These are phyloP conservation scores for Triticum monococcum DNA, from an alignment of 176 grass and related monocot species.

Conservation along the genomic window DNA sequence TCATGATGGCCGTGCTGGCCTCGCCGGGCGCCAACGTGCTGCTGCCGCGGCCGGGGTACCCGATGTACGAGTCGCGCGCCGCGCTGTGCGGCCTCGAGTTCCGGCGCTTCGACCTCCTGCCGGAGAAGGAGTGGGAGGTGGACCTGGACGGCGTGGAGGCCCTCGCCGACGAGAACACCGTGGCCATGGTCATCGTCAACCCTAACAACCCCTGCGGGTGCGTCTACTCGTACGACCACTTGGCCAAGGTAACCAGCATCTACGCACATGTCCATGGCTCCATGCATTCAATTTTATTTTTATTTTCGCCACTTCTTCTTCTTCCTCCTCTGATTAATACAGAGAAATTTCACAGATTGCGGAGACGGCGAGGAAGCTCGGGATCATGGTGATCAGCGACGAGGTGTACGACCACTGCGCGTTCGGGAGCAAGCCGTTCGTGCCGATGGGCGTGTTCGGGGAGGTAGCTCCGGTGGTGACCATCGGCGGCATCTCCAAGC, in stretches of 20 bases:
- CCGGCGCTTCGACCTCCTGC: conserved; percentile 42
- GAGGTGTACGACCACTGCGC: conserved; percentile 67
- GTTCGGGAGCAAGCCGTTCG: conserved; percentile 67
- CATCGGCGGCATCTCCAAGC: conserved; percentile 78
- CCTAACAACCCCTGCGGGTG: conserved; percentile 57
- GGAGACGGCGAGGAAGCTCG: conserved; percentile 57
- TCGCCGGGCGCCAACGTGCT: conserved; percentile 52
- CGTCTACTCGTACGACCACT: conserved; percentile 47
- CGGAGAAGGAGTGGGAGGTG: conserved; percentile 50
- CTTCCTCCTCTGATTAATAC: background rate
- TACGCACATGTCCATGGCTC: background rate
- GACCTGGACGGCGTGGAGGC: conserved; percentile 51
- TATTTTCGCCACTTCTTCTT: too few species aligned
- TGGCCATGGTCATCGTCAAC: conserved; percentile 47
- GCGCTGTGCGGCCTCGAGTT: conserved; percentile 31
- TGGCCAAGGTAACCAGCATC: conserved; percentile 39
- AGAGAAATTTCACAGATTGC: conserved; percentile 32
- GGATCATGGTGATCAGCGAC: conserved; percentile 67
- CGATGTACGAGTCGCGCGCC: conserved; percentile 32
- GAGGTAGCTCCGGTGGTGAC: conserved; percentile 60
- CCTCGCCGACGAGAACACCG: conserved; percentile 54
- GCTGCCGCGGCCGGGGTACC: conserved; percentile 44
- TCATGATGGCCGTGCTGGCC: conserved; percentile 37
- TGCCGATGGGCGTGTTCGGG: conserved; percentile 68
- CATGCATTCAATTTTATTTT: too few species aligned